Conservation (phyloP, 805 yeast genomes). For the Myxozyma vanderwaltii region DNA sequence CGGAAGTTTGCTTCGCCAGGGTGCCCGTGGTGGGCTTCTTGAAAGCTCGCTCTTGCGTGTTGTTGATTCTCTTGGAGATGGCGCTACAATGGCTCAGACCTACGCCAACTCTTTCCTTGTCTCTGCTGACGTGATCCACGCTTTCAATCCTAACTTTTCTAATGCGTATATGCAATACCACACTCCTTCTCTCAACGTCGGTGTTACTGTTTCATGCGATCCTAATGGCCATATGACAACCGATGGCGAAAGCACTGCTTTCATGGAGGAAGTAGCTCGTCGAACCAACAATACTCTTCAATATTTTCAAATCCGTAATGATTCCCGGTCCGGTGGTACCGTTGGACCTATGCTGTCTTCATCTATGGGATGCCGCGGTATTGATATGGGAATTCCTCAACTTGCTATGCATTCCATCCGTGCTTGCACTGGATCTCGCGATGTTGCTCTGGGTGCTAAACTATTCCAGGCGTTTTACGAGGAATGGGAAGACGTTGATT, state of each 20-base stretch:
- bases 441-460: constrained; percentile 68
- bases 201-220: constrained; percentile 69
- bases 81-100: constrained; percentile 35
- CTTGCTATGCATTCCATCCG: constrained; percentile 84
- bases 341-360: constrained; percentile 65
- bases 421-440: constrained; percentile 75
- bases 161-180: constrained; percentile 71
- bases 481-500: constrained; percentile 58
- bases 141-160: constrained; percentile 68
- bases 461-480: constrained; percentile 69
- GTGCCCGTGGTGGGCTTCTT: constrained; percentile 76
- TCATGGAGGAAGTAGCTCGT: constrained; percentile 69
- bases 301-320: constrained; percentile 82
- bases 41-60: constrained; percentile 63
- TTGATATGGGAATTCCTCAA: constrained; percentile 82
- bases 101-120: constrained; percentile 74
- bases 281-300: constrained; percentile 67
- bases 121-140: constrained; percentile 83
- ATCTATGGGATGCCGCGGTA: constrained; percentile 47
- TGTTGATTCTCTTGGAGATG: constrained; percentile 39
- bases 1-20: constrained; percentile 78
- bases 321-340: constrained; percentile 83
- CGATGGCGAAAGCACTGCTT: constrained; percentile 69
- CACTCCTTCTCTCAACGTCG: constrained; percentile 77
- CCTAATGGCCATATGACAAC: constrained; percentile 85